A percentile compares a stretch with the other conserved stretches of the same genome.
phyloP scores from a whole-genome alignment of 1,284 basidiomycete genomes.

The Sutorius eximius region DNA sequence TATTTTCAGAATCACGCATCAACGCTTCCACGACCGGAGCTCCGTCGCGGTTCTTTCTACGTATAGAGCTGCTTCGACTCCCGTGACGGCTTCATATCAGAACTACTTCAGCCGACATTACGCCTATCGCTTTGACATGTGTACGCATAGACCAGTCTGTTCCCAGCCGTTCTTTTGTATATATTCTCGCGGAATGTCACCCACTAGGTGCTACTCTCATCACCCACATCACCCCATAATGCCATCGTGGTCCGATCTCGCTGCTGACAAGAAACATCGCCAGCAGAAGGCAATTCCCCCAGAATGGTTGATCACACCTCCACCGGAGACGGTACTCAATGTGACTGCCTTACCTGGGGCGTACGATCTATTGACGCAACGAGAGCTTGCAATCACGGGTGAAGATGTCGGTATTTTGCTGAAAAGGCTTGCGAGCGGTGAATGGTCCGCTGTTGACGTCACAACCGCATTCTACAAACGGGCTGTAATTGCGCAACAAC shows the following conservation, averaged over 20 bases:
- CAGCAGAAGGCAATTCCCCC: constrained; percentile 49
- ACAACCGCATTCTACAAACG: constrained; percentile 59
- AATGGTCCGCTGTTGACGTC: constrained; percentile 29
- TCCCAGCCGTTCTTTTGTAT: too few relatives aligned
- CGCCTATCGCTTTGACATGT: constrained; percentile 13
- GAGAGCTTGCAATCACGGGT: constrained; percentile 54
- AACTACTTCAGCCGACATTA: neutral
- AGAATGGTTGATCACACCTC: constrained; percentile 45
- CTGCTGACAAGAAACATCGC: constrained; percentile 41
- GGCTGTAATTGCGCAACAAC: constrained; percentile 59
- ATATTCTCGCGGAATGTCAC: too few relatives aligned
- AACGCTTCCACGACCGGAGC: neutral
- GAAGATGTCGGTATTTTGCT: constrained; percentile 42
- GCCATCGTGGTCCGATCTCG: constrained; percentile 45
- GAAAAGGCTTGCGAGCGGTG: constrained; percentile 38
- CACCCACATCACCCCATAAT: constrained; percentile 8
- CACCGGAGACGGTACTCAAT: constrained; percentile 36
- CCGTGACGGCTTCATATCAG: constrained; percentile 6
- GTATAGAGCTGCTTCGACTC: neutral
- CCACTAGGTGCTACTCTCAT: too few relatives aligned
- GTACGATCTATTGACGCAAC: constrained; percentile 45
- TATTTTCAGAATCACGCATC: constrained; percentile 4
- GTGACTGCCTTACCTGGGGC: constrained; percentile 44
- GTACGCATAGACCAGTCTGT: neutral
- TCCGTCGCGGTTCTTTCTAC: neutral